Evolutionary conservation across 179 eudicot species (phyloP), one percentile per base, ranked within the genome.

Genomic region (Silene noctiflora): DNA sequence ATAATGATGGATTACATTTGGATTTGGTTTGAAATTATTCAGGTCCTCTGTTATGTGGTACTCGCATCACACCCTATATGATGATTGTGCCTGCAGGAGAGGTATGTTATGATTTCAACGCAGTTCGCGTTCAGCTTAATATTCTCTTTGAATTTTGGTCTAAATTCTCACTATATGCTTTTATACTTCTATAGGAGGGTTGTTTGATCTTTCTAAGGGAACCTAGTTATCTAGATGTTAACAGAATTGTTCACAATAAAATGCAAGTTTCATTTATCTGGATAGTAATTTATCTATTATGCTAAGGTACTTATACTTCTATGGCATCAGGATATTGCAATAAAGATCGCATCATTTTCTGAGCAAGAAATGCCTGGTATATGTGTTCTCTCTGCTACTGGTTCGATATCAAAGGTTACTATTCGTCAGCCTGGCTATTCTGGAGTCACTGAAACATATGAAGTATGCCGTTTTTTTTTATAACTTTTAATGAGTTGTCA

Each of bases 41-140:
- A 48, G 56, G 56, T 48, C 56, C 56, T 13, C 4, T 11, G 4
- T 69, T 89, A 14, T 85, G 78, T 74, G 91, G 94, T 64, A 90
- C 84, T 68, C 87, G 85, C 79, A 88, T 90, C 86, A 87, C 88
- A 6, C 91, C 92, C 29, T 97, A 94, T 85, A 85, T 90, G 83
- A 85, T 93, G 70, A 90, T 91, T 62, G 92, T 93, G 80, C 82
- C 80, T 82, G 69, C 95, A 24, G 97, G 95, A 75, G 95, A 90
- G 98, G 98, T 92, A 89, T 39, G 78, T 71, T 53, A 51, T 29
- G 19, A 11, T 25, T 51, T 51, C 58, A 16, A 51, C 6, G 14
- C 58, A 51, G n/a, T 51, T 51, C 58, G 58, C 11, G 4, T 51
- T 13, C 58, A 51, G 58, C 58, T 51, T 51, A 51, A 16, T 51